phyloP scores from a whole-genome alignment of 73 alveolate species.

The Tetrahymena elliotti region DNA sequence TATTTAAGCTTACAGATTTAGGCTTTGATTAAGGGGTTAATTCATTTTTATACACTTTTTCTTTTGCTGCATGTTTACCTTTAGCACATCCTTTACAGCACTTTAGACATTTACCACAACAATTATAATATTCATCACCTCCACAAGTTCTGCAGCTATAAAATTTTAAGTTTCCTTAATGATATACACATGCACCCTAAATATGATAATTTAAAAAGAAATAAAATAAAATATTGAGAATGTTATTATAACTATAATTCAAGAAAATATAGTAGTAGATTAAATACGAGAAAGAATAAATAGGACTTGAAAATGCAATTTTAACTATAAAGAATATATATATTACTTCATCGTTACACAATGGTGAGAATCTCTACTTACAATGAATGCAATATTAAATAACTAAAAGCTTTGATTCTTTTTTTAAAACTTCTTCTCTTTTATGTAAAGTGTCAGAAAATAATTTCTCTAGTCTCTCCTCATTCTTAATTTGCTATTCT shows the following conservation, averaged over 20 bases:
- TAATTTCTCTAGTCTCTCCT: not conserved
- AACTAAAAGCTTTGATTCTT: not conserved
- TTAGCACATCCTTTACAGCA: conserved; percentile 27
- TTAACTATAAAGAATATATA: no score
- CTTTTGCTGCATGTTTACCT: conserved; percentile 24
- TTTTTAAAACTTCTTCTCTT: not conserved
- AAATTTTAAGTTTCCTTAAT: conserved; percentile 16
- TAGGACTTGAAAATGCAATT: no score
- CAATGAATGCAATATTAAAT: not conserved
- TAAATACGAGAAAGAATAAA: not conserved
- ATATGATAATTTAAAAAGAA: not conserved
- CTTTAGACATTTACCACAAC: conserved; percentile 26
- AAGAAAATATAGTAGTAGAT: not conserved
- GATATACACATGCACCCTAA: conserved; percentile 19
- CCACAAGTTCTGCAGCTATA: conserved; percentile 39
- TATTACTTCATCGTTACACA: not conserved
- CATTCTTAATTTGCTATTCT: not conserved
- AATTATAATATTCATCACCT: conserved; percentile 22
- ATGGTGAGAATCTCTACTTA: not conserved
- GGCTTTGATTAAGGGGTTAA: not conserved
- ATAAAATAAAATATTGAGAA: not conserved
- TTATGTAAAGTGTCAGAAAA: not conserved
- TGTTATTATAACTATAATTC: not conserved
- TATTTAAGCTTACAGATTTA: not conserved
- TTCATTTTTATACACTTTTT: not conserved